Evolutionary conservation across 768 basidiomycete genomes (phyloP).

Genomic region (Calocera viscosa): DNA sequence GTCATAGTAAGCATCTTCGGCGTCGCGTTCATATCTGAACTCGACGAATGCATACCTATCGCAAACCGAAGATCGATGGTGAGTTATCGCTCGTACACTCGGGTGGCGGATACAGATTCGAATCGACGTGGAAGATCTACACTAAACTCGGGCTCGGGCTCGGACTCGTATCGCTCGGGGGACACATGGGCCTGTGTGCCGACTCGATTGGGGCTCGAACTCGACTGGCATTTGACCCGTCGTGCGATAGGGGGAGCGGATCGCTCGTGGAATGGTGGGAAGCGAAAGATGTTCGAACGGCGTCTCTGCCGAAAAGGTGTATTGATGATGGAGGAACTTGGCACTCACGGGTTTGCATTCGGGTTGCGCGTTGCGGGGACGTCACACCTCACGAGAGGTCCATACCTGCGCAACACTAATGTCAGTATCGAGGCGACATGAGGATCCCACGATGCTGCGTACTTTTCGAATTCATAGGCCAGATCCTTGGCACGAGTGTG

Average conservation of each 20-base stretch:
- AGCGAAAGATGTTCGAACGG: neutral
- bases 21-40: constrained; percentile 63
- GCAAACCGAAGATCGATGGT: constrained; percentile 15
- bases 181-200: neutral
- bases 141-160: constrained; percentile 8
- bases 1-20: constrained; percentile 72
- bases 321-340: constrained; percentile 14
- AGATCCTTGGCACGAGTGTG: constrained; percentile 72
- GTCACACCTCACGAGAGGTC: constrained; percentile 76
- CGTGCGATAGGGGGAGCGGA: neutral
- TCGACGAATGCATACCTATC: constrained; percentile 77
- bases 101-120: neutral
- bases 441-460: constrained; percentile 17
- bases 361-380: constrained; percentile 78
- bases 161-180: neutral
- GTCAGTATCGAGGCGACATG: constrained; percentile 8
- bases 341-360: constrained; percentile 70
- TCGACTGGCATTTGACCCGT: neutral
- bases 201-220: constrained; percentile 8
- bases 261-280: constrained; percentile 2
- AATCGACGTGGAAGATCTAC: neutral
- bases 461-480: constrained; percentile 82
- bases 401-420: constrained; percentile 41
- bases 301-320: neutral
- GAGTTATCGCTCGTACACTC: constrained; percentile 2